Evolutionary conservation across 352 stramenopile genomes (phyloP), one percentile per base, ranked within the genome.

Genomic region (Thalassiosira delicatula): DNA sequence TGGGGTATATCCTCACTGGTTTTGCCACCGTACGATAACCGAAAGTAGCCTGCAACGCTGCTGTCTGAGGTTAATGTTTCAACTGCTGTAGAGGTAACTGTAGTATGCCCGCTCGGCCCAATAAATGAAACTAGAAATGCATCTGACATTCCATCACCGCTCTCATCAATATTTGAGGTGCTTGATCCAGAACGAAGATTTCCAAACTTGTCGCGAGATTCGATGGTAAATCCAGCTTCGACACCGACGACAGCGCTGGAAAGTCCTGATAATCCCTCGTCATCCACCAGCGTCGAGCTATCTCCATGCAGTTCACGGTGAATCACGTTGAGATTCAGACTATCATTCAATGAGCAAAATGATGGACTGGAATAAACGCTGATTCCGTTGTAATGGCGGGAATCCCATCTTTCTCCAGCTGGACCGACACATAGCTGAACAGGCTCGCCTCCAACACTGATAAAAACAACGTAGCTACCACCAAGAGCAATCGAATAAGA

Each of bases 401-500:
- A 67, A 73, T 91, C 73, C 74, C 90, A 89, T 63, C 79, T 81
- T 44, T 89, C 56, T 23, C 83, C 76, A 44, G 59, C 80, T 3
- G 89, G 77, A 29, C 89, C 92, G 25, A 95, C 91, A 76, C 96
- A 98, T 89, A 97, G 96, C 32, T 97, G 88, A 44, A 98, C 96
- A 4, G 91, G 86, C 30, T 97, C 94, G 12, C 85, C 91, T 11
- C 93, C 90, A n/a, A 98, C 66, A n/a, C 67, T 92, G 0, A 95
- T 83, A 56, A 68, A 84, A 46, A 95, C 93, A 12, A 95, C 70
- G 81, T 98, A 99, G 62, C 63, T 78, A 0, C 95, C 96, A 1
- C 95, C 93, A 9, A 88, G 83, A 2, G 96, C 95, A 40, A 98
- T 94, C 30, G 96, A 98, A 74, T 98, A 98, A 27, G 97, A 94